Percentiles rank a stretch among this genome's conserved stretches.
Evolutionary conservation across 257 asterid genomes (phyloP).

Genomic region (Solanum pennellii): DNA sequence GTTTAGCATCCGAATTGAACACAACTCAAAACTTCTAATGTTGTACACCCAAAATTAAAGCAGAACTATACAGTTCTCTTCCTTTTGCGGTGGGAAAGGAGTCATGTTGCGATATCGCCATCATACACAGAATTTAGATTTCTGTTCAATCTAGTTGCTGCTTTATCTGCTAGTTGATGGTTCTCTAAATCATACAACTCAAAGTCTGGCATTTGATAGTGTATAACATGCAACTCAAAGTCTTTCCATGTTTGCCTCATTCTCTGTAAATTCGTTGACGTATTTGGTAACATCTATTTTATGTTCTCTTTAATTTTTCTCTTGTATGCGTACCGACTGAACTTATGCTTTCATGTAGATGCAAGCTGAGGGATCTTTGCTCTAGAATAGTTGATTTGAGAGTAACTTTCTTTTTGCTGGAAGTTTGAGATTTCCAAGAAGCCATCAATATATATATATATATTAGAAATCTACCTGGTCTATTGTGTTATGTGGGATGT

Average conservation of each 20-base stretch:
- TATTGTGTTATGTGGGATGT: background rate
- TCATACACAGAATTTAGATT: background rate
- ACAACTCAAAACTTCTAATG: background rate
- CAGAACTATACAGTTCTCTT: background rate
- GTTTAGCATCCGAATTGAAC: background rate
- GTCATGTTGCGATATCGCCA: background rate
- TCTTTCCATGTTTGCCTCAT: background rate
- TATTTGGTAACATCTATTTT: background rate
- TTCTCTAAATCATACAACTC: background rate
- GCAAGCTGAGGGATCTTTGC: background rate
- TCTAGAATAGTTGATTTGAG: background rate
- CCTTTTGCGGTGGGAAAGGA: background rate
- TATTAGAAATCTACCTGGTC: background rate
- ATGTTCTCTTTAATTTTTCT: background rate
- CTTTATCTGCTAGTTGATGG: background rate
- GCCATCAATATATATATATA: background rate
- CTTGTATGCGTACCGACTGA: background rate
- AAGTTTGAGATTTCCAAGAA: background rate
- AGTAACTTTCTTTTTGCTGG: background rate
- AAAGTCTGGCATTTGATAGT: background rate
- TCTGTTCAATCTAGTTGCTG: background rate
- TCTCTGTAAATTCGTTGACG: background rate
- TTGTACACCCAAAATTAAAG: background rate
- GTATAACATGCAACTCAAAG: background rate
- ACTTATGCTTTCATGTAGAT: background rate